Evolutionary conservation across 2,329 filamentous ascomycete genomes (phyloP), one percentile per base, ranked within the genome.

Genomic region (Trichoderma endophyticum): DNA sequence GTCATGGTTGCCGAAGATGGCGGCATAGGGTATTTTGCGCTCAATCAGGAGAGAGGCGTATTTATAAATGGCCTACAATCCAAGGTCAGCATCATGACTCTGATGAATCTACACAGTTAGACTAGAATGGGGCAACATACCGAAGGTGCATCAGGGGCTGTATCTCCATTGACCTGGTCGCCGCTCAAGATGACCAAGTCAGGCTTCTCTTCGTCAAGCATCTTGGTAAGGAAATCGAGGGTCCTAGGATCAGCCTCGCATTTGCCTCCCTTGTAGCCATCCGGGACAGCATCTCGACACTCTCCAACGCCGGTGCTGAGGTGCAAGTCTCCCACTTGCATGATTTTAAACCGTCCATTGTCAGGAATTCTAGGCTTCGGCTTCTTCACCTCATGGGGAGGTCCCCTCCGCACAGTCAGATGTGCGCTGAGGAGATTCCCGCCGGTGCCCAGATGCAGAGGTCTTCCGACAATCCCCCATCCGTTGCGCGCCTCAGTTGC

Each of bases 1-100:
- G 78, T 99, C 96, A 81, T 99, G 96, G 80, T 99, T 99, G 71
- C 96, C 96, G 78, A 98, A 98, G 73, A 99, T 98, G 73, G 92
- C 91, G 18, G 94, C 93, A 78, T 97, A 98, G 0, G 96, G 96
- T 48, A 98, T 94, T 77, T 94, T 93, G 80, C 93, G 93, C 80
- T 94, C 90, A 74, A 94, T 92, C 65, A 99, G 89, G 14, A 97
- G 86, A 62, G 93, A 90, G 6, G 93, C 92, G 77, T 95, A 94
- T 82, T 99, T 99, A 86, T 97, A 97, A 72, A 99, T 92, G 48
- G 95, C 93, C 90, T 92, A 69, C 3, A 6, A 24, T 34, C 30
- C 76, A 80, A 73, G 2, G 75, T 65, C 63, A 77, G 76, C 72
- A 74, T 74, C 14, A 60, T 30, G 70, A 60, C 14, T 59, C 51